Evolutionary conservation across 1,284 basidiomycete genomes (phyloP).

Genomic region (Ceratobasidium sp.): DNA sequence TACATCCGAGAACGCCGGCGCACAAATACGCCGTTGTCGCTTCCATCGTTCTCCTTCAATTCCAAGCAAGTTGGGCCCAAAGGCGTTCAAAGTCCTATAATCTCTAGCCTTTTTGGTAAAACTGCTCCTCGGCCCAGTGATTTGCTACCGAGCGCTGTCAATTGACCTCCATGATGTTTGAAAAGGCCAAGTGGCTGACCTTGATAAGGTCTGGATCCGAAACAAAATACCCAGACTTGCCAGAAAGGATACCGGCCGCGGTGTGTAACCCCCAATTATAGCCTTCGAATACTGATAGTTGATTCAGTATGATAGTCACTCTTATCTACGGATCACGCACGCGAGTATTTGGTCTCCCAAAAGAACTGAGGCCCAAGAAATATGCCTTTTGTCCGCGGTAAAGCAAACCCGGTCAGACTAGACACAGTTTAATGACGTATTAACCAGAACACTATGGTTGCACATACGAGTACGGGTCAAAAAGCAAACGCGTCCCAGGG

Average conservation of each 20-base stretch:
- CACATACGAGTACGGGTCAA: conserved; percentile 2
- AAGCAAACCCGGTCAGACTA: not conserved
- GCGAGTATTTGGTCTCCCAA: conserved; percentile 7
- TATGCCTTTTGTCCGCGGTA: not conserved
- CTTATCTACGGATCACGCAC: not conserved
- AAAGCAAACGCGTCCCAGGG: conserved; percentile 13
- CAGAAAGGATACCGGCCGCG: not conserved
- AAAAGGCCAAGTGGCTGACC: not conserved
- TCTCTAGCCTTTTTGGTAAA: conserved; percentile 9
- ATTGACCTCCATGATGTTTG: not conserved
- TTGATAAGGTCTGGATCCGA: conserved; percentile 4
- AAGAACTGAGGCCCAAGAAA: not conserved
- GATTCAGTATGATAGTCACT: not conserved
- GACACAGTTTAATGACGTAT: not conserved
- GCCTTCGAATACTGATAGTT: not conserved
- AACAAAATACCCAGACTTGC: not conserved
- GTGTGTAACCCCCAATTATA: not conserved
- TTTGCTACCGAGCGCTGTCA: not conserved
- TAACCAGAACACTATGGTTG: not conserved
- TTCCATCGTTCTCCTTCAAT: conserved; percentile 12
- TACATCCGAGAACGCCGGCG: conserved; percentile 24
- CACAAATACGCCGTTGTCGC: conserved; percentile 19
- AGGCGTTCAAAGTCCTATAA: not conserved
- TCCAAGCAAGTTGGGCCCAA: conserved; percentile 7
- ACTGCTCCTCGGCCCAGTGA: not conserved